phyloP scores from a whole-genome alignment of 208 protist species.

The Leishmania major region DNA sequence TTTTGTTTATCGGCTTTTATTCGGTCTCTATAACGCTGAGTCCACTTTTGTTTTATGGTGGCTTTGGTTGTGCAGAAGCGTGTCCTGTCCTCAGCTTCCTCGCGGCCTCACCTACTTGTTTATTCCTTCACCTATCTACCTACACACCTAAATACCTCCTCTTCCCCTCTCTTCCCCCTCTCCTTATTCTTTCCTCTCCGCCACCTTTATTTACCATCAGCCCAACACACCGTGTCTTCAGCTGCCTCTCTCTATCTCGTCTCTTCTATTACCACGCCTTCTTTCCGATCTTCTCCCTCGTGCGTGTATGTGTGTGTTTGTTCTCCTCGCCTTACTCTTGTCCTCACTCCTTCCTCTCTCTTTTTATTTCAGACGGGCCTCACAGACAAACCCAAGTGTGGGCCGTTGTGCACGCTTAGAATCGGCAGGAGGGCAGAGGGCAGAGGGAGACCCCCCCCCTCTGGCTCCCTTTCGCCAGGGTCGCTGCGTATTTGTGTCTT shows the following conservation, averaged over 20 bases:
- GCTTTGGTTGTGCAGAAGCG: background rate
- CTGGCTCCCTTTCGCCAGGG: background rate
- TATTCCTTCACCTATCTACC: background rate
- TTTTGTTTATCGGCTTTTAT: background rate
- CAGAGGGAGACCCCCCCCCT: background rate
- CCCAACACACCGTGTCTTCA: background rate
- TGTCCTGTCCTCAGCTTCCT: background rate
- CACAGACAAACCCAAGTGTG: background rate
- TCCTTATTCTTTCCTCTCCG: background rate
- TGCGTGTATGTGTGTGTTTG: background rate
- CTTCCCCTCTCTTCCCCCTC: background rate
- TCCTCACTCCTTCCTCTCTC: background rate
- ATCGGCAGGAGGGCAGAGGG: background rate
- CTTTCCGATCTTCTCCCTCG: background rate
- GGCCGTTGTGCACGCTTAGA: background rate
- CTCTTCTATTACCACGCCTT: background rate
- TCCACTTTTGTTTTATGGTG: too few species aligned
- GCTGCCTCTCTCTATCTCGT: background rate
- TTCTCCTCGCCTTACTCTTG: background rate
- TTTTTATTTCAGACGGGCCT: conserved; percentile 3
- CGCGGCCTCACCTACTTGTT: background rate
- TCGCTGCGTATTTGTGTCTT: background rate
- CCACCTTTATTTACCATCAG: background rate
- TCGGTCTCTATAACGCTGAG: too few species aligned
- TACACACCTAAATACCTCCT: too few species aligned